Percentiles rank a stretch among this genome's conserved stretches.
phyloP scores from a whole-genome alignment of 2,329 filamentous ascomycete species.

The Elsinoe ampelina region DNA sequence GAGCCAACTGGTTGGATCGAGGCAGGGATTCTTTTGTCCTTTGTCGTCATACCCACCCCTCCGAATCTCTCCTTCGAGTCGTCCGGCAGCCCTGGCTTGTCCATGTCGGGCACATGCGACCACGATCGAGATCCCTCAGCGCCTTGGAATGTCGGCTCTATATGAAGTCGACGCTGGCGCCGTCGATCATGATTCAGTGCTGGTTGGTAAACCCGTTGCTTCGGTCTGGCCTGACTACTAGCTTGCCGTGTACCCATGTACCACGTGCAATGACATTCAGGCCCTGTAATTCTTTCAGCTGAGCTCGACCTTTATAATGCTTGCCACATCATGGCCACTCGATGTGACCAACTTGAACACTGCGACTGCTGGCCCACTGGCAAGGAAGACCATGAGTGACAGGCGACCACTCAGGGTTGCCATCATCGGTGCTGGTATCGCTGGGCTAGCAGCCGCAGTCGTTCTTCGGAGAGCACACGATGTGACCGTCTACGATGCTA shows the following conservation, averaged over 20 bases:
- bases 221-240: background rate
- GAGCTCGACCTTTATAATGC: background rate
- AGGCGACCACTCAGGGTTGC: slow-evolving; percentile 11
- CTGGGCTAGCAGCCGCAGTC: slow-evolving; percentile 14
- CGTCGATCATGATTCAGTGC: slow-evolving; percentile 10
- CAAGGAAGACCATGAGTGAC: background rate
- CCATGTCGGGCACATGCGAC: slow-evolving; percentile 2
- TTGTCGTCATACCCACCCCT: background rate
- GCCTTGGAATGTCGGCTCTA: background rate
- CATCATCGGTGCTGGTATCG: slow-evolving; percentile 15
- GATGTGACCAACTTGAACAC: background rate
- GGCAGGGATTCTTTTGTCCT: background rate
- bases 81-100: background rate
- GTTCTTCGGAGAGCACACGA: slow-evolving; percentile 12
- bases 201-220: background rate
- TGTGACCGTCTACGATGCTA: slow-evolving; percentile 10
- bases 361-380: background rate
- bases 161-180: background rate
- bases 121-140: slow-evolving; percentile 2
- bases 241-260: background rate
- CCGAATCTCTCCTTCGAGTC: background rate
- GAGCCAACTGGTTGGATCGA: background rate
- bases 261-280: slow-evolving; percentile 7
- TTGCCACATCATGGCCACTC: background rate
- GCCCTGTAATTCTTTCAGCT: background rate